A percentile compares a stretch with the other conserved stretches of the same genome.
Evolutionary conservation across 345 rosid species (phyloP).

Genomic region (Lenwebbia sp.): DNA sequence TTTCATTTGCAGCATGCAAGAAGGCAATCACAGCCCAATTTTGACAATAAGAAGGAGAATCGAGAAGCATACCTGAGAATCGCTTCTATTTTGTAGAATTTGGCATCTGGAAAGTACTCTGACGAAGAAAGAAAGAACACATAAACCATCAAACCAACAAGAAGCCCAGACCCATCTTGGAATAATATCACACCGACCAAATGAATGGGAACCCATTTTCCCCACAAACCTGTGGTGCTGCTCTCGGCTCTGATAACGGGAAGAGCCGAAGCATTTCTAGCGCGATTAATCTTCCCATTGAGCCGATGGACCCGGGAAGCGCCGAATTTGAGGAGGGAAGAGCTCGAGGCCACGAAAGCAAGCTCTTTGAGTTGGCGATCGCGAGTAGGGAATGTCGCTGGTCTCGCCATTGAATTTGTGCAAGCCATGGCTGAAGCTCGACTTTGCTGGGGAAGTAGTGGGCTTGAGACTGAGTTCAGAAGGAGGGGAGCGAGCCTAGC

Average conservation of each 20-base stretch:
- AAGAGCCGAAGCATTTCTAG: slow-evolving; percentile 15
- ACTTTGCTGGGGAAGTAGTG: not conserved
- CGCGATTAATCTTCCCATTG: slow-evolving; percentile 8
- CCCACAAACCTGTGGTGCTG: slow-evolving; percentile 7
- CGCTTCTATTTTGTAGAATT: slow-evolving; percentile 87
- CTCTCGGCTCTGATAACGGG: slow-evolving; percentile 44
- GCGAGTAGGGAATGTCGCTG: slow-evolving; percentile 9
- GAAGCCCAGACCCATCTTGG: not conserved
- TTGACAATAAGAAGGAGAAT: not conserved
- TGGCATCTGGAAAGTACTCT: slow-evolving; percentile 55
- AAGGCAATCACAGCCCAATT: not conserved
- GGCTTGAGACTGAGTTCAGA: not conserved
- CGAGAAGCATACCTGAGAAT: slow-evolving; percentile 42
- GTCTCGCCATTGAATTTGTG: slow-evolving; percentile 22
- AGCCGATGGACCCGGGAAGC: slow-evolving; percentile 9
- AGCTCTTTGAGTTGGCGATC: slow-evolving; percentile 10
- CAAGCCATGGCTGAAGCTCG: slow-evolving; percentile 6
- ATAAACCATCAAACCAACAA: not conserved
- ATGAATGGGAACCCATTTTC: not conserved
- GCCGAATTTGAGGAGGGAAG: slow-evolving; percentile 9
- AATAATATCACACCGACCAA: not conserved
- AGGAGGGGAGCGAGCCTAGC: not conserved
- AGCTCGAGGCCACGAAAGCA: slow-evolving; percentile 16
- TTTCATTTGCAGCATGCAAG: not conserved
- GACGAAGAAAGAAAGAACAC: not conserved